Base-by-base conservation (phyloP, 345 rosid genomes). In the Tarenaya hassleriana region DNA sequence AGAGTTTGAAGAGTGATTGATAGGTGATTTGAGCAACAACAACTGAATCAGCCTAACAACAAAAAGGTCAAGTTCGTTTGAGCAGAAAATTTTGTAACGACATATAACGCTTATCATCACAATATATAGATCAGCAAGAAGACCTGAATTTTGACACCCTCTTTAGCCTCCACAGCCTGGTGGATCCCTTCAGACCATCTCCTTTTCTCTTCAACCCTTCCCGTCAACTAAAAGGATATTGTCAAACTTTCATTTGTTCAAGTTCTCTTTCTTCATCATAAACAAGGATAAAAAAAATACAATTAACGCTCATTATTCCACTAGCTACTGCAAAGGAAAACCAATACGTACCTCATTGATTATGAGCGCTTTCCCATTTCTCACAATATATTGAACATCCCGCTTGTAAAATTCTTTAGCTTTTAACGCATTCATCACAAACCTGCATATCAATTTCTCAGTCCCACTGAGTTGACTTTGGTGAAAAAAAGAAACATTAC, bases 181-280 rank as follows among this genome's bases (percentile, higher is more conserved):
- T 90, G 97, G 67, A 90, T 83, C 55, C 97, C 97, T 4, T 86
- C 95, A 34, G 94, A 83, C 97, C 97, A 90, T 74, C 97, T 81
- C 75, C 88, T 78, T 66, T 83, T 90, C 70, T 90, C 97, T 75
- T 90, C 97, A 61, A 86, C 94, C 79, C 97, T 78, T 62, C 97
- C 97, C 13, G 97, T 90, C 68, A 90, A 60, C 97, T 90, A 79
- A 63, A 74, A 39, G 67, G 12, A 52, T 32, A 43, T 39, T 0
- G 18, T 37, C 41, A 56, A 39, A 29, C 29, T 15, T 62, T 31
- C 47, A 20, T 8, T 47, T 24, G 31, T 32, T 40, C 17, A 34
- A 67, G 16, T 16, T 3, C 32, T 15, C 11, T 14, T 37, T 43
- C 40, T 18, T 12, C 42, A 8, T 37, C 14, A 55, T 7, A 10